Evolutionary conservation across 331 rosid species (phyloP).

Genomic region (Telfairia occidentalis): DNA sequence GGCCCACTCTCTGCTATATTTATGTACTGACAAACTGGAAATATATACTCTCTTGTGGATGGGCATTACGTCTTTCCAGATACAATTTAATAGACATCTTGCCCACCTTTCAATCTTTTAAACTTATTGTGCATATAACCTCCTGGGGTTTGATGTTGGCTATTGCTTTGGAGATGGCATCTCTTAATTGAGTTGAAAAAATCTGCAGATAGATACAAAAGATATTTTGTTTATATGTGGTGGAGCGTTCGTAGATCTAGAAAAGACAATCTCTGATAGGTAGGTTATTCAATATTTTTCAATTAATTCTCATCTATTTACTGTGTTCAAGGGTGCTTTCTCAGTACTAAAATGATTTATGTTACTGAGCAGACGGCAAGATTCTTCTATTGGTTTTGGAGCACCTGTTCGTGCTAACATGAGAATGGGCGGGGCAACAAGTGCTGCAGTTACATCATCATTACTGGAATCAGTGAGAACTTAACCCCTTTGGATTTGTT

Average conservation of each 20-base stretch:
- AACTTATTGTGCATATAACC: slow-evolving; percentile 4
- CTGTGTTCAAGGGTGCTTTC: background rate
- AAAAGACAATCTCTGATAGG: slow-evolving; percentile 96
- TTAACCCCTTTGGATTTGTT: slow-evolving; percentile 8
- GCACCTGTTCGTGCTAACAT: slow-evolving; percentile 95
- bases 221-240: slow-evolving; percentile 93
- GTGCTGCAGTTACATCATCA: slow-evolving; percentile 66
- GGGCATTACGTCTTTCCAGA: background rate
- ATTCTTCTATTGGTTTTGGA: slow-evolving; percentile 96
- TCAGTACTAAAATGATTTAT: slow-evolving; percentile 9
- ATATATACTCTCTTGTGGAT: background rate
- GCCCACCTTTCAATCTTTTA: background rate
- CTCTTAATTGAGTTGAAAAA: slow-evolving; percentile 6
- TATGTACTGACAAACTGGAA: background rate
- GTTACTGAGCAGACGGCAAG: slow-evolving; percentile 65
- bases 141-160: background rate
- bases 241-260: slow-evolving; percentile 94
- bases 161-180: background rate
- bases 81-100: background rate
- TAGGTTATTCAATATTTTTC: slow-evolving; percentile 17
- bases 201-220: slow-evolving; percentile 78
- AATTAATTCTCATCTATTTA: background rate
- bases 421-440: slow-evolving; percentile 55
- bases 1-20: background rate
- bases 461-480: slow-evolving; percentile 74